Conservation (phyloP, 352 stramenopile genomes). For the Pythium monospermum region DNA sequence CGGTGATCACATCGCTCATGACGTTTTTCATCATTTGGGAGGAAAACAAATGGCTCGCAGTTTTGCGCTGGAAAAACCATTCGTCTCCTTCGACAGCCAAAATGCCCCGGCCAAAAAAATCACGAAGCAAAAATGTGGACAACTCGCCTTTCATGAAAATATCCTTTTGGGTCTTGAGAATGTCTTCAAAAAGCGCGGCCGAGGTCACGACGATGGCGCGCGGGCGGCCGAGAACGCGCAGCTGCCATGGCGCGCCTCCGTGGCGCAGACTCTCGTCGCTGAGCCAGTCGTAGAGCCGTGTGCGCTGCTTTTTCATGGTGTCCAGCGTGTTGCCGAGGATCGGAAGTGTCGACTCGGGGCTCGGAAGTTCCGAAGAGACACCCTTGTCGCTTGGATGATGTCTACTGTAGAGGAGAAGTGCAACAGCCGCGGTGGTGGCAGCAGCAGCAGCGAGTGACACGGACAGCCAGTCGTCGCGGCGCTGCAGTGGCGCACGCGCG, state of each 20-base stretch:
- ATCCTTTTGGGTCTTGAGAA: constrained; percentile 67
- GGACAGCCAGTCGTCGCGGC: neutral
- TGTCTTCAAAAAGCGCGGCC: constrained; percentile 44
- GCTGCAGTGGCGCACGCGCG: neutral
- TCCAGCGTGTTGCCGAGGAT: constrained; percentile 56
- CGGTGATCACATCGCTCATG: constrained; percentile 47
- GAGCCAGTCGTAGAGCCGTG: constrained; percentile 56
- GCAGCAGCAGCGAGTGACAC: no score
- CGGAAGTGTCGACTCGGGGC: constrained; percentile 45
- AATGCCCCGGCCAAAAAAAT: constrained; percentile 80
- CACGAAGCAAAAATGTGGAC: constrained; percentile 28
- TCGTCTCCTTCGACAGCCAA: constrained; percentile 56
- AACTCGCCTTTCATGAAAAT: constrained; percentile 64
- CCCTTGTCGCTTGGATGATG: no score
- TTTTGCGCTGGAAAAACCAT: constrained; percentile 80
- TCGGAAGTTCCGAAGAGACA: no score
- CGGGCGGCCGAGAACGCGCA: constrained; percentile 29
- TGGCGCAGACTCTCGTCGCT: constrained; percentile 40
- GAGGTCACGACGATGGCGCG: constrained; percentile 38
- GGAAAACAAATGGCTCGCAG: constrained; percentile 86
- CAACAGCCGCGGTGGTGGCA: no score
- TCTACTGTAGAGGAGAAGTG: no score
- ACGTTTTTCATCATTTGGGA: constrained; percentile 44
- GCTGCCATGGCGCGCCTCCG: constrained; percentile 37
- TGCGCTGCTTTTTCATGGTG: constrained; percentile 34